Percentiles rank a stretch among this genome's conserved stretches.
Evolutionary conservation across 176 grass and related monocot genomes (phyloP).

Genomic region (Stipa capillata): DNA sequence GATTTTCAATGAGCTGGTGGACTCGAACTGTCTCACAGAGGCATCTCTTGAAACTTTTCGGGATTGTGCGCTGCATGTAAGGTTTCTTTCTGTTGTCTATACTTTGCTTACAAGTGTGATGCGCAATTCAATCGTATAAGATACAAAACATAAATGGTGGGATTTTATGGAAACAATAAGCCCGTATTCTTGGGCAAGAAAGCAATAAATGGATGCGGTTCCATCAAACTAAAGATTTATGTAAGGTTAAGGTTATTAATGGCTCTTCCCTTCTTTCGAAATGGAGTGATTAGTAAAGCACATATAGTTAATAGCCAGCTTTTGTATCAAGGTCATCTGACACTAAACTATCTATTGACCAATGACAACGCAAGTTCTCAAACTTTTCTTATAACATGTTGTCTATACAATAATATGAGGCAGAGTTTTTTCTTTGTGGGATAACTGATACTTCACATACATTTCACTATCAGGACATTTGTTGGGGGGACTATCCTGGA

Average conservation of each 20-base stretch:
- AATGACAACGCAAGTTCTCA: neutral
- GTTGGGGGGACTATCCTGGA: slow-evolving; percentile 78
- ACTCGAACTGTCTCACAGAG: slow-evolving; percentile 52
- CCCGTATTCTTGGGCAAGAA: neutral
- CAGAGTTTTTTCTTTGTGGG: neutral
- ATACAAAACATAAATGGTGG: neutral
- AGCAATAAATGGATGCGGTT: neutral
- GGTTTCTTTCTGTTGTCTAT: neutral
- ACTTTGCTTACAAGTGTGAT: neutral
- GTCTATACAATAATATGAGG: neutral
- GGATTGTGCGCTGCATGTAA: slow-evolving; percentile 83
- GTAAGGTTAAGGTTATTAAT: neutral
- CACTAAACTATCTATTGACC: neutral
- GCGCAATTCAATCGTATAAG: neutral
- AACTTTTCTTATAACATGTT: neutral
- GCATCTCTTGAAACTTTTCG: slow-evolving; percentile 48
- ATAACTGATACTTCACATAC: neutral
- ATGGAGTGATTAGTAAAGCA: neutral
- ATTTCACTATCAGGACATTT: slow-evolving; percentile 47
- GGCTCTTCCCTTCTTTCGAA: neutral
- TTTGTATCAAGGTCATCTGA: neutral
- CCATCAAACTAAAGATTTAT: neutral
- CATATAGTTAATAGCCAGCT: neutral
- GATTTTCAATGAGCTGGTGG: slow-evolving; percentile 77
- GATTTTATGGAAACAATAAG: neutral